These are phyloP conservation scores for Vanrija sp. DNA, from an alignment of 1,284 basidiomycete genomes.

Conservation along the genomic window DNA sequence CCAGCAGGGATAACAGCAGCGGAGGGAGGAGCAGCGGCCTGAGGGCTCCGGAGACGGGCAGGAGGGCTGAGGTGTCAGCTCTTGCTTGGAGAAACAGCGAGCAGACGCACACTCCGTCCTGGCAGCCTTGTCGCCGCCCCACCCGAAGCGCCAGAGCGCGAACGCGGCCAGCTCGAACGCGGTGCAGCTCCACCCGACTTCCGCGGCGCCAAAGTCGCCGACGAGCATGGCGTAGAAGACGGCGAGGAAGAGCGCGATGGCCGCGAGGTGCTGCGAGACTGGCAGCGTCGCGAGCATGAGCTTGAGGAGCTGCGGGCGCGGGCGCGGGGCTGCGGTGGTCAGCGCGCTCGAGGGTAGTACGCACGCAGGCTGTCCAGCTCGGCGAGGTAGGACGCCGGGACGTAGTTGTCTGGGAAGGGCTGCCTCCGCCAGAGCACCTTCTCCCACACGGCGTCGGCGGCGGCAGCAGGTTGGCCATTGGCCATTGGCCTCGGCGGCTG, in stretches of 20 bases:
- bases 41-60: conserved; percentile 33
- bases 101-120: not conserved
- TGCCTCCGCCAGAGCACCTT: conserved; percentile 80
- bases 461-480: not conserved
- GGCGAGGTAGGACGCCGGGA: conserved; percentile 71
- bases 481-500: not conserved
- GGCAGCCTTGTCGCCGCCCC: not conserved
- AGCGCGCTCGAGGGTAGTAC: conserved; percentile 32
- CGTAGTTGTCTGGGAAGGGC: conserved; percentile 77
- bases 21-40: conserved; percentile 69
- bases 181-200: conserved; percentile 68
- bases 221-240: conserved; percentile 71
- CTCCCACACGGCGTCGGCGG: conserved; percentile 56
- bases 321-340: conserved; percentile 25
- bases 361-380: conserved; percentile 72
- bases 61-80: conserved; percentile 52
- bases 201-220: conserved; percentile 61
- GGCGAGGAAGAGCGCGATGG: conserved; percentile 75
- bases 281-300: conserved; percentile 69
- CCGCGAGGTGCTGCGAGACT: conserved; percentile 77
- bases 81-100: too few relatives aligned
- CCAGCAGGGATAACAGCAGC: conserved; percentile 79
- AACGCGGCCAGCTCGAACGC: conserved; percentile 61
- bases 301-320: conserved; percentile 57
- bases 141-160: conserved; percentile 54